A percentile compares a stretch with the other conserved stretches of the same genome.
These are phyloP conservation scores for Microdochium paspali DNA, from an alignment of 2,329 filamentous ascomycete genomes.

Conservation along the genomic window DNA sequence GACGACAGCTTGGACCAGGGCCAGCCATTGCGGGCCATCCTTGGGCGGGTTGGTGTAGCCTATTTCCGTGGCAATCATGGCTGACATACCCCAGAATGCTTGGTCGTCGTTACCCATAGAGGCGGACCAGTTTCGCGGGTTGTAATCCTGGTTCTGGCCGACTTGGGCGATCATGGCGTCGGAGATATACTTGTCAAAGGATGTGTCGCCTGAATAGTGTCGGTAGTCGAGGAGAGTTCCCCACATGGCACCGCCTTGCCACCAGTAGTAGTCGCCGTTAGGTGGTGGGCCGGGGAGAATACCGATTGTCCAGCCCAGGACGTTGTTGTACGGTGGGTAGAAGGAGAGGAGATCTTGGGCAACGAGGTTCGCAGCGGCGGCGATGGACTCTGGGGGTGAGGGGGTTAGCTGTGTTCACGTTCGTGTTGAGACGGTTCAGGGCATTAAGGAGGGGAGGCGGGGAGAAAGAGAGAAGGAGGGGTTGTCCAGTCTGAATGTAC, in stretches of 20 bases:
- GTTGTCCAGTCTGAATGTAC: no score
- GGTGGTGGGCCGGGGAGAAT: slow-evolving; percentile 20
- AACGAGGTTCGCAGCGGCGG: slow-evolving; percentile 6
- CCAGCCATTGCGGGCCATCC: slow-evolving; percentile 35
- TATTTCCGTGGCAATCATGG: slow-evolving; percentile 46
- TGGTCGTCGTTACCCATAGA: slow-evolving; percentile 50
- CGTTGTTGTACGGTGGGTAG: slow-evolving; percentile 16
- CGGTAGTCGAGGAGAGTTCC: slow-evolving; percentile 29
- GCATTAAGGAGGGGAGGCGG: background rate
- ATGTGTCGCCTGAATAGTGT: slow-evolving; percentile 31
- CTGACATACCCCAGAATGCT: slow-evolving; percentile 47
- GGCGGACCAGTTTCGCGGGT: slow-evolving; percentile 34
- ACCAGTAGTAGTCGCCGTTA: slow-evolving; percentile 25
- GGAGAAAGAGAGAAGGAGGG: no score
- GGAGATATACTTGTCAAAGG: slow-evolving; percentile 37
- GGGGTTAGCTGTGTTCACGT: background rate
- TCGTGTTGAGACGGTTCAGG: background rate
- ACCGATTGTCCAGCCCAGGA: slow-evolving; percentile 17
- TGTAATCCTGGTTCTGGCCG: slow-evolving; percentile 36
- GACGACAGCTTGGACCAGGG: slow-evolving; percentile 49
- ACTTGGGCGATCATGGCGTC: slow-evolving; percentile 17
- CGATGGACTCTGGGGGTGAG: slow-evolving; percentile 4
- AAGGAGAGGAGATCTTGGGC: slow-evolving; percentile 18
- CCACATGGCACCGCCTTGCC: slow-evolving; percentile 19
- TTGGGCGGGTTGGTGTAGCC: slow-evolving; percentile 35